Evolutionary conservation across 306 rosid genomes (phyloP), one percentile per base, ranked within the genome.

Genomic region (Casuarina glauca): DNA sequence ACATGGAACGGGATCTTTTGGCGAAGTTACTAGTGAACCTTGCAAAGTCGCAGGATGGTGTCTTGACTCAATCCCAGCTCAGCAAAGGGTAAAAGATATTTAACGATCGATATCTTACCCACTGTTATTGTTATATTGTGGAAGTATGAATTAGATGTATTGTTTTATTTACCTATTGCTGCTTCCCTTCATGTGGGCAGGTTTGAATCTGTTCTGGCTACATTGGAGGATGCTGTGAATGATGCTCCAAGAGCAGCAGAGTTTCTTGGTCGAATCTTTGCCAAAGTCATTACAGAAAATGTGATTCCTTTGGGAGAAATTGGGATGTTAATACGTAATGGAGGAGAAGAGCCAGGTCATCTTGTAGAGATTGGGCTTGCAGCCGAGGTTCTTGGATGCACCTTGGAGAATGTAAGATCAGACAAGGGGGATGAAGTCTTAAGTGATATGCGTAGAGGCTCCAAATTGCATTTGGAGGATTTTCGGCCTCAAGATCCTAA

Each of bases 171-270:
- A 48, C 55, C 5, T 17, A 17, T 50, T 8, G 71, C 51, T 16
- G 50, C 16, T 70, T 72, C n/a, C 51, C 43, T 49, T 73, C 42
- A 19, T 80, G 44, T 61, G 75, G 72, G 42, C 84, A 93, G 98
- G 88, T 90, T 93, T 42, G 90, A 90, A 82, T 71, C 81, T 51
- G 93, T 87, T 88, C 88, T 95, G 20, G 26, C 80, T 52, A 74
- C 73, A 38, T 76, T 95, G 84, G 98, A 95, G 83, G 98, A 95
- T 78, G 86, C 89, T 0, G 93, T 95, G 51, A 95, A 80, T 70
- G 98, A 95, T 62, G 97, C 97, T 52, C 98, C 98, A 0, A 91
- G 72, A 82, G 98, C 97, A 72, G 85, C 97, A 0, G 93, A 92
- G 84, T 95, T 89, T 85, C 85, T 95, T 36, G 96, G 96, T 52